A percentile compares a stretch with the other conserved stretches of the same genome.
phyloP scores from a whole-genome alignment of 257 asterid species.

The Solanum peruvianum region DNA sequence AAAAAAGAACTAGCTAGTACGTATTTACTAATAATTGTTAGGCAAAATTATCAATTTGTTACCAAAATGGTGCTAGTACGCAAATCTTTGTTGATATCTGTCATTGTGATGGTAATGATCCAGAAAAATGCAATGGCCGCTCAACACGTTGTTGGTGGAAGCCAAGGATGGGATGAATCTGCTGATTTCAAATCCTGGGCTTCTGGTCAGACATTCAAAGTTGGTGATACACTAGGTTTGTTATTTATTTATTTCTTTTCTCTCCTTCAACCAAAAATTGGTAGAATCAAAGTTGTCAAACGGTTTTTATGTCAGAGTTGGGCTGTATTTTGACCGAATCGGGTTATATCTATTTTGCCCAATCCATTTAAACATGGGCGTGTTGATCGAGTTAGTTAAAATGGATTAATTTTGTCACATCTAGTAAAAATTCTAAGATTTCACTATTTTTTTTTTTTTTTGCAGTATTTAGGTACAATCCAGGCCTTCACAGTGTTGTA shows the following conservation, averaged over 20 bases:
- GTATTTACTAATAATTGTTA: not conserved
- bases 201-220: slow-evolving; percentile 57
- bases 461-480: slow-evolving; percentile 53
- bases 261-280: not conserved
- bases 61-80: slow-evolving; percentile 14
- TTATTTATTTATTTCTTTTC: not conserved
- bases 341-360: not conserved
- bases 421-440: not conserved
- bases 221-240: slow-evolving; percentile 72
- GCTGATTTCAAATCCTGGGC: slow-evolving; percentile 67
- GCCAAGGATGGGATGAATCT: slow-evolving; percentile 84
- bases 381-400: not conserved
- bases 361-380: not conserved
- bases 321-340: not conserved
- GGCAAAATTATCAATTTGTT: not conserved
- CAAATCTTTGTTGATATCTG: not conserved
- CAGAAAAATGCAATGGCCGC: slow-evolving; percentile 29
- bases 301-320: not conserved
- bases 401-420: not conserved
- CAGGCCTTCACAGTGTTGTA: slow-evolving; percentile 65
- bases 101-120: not conserved
- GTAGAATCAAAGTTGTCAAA: not conserved
- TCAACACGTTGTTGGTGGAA: slow-evolving; percentile 60
- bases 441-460: not conserved
- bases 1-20: not conserved